Evolutionary conservation across 495 filamentous ascomycete genomes (phyloP).

Genomic region (Pseudomonodictys pantanalensis): DNA sequence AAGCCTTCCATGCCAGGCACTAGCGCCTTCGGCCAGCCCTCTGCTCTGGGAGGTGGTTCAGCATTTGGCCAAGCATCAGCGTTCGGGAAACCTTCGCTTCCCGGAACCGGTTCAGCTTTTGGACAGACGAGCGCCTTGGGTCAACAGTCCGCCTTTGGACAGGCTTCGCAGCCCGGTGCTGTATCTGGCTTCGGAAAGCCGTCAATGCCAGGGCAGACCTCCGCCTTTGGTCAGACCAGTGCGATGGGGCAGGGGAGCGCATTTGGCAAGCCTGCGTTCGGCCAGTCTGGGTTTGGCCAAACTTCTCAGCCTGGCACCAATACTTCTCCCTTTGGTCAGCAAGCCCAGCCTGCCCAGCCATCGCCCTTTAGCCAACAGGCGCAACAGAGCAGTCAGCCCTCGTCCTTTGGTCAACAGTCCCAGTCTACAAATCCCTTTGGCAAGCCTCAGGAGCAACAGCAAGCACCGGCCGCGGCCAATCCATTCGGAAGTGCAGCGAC

Average conservation of each 20-base stretch:
- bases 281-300: conserved; percentile 16
- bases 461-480: conserved; percentile 9
- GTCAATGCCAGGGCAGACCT: conserved; percentile 17
- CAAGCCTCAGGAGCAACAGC: conserved; percentile 14
- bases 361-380: conserved; percentile 16
- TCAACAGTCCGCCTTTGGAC: conserved; percentile 25
- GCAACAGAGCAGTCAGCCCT: background rate
- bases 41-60: conserved; percentile 2
- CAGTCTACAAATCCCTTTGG: conserved; percentile 12
- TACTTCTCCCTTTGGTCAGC: conserved; percentile 18
- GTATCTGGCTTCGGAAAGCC: conserved; percentile 29
- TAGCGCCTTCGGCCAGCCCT: conserved; percentile 24
- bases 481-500: conserved; percentile 8
- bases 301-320: conserved; percentile 12
- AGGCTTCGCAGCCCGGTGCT: conserved; percentile 14
- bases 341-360: conserved; percentile 2
- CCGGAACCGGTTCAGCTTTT: conserved; percentile 22
- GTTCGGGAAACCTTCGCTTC: conserved; percentile 31
- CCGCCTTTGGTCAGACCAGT: conserved; percentile 19
- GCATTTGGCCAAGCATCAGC: conserved; percentile 28
- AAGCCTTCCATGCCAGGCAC: conserved; percentile 23
- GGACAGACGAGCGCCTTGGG: conserved; percentile 20
- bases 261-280: conserved; percentile 9
- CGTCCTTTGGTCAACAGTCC: conserved; percentile 16
- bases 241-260: conserved; percentile 1